phyloP scores from a whole-genome alignment of 345 rosid species.

The Eucalyptus fibrosa region DNA sequence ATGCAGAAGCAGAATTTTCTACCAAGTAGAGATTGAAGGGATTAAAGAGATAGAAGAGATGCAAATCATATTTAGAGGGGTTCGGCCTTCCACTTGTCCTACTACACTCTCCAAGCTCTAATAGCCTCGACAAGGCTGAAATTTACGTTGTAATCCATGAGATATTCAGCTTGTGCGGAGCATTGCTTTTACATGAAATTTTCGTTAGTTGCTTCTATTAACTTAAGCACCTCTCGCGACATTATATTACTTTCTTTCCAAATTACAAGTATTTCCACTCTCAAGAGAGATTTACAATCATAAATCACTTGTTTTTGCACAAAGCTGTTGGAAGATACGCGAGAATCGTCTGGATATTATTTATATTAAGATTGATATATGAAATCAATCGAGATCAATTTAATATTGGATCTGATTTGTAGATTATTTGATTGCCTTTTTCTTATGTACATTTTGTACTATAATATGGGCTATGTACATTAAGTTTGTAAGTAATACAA shows the following conservation, averaged over 20 bases:
- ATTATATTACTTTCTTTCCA: not conserved
- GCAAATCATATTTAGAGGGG: not conserved
- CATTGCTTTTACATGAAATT: fast-evolving
- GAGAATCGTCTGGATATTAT: too few relatives aligned
- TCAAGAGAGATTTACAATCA: not conserved
- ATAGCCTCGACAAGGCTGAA: not conserved
- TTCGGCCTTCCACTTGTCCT: not conserved
- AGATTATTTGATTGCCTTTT: too few relatives aligned
- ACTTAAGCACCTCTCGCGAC: not conserved
- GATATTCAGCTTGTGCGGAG: not conserved
- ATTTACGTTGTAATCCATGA: fast-evolving
- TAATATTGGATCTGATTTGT: too few relatives aligned
- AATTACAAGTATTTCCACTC: not conserved
- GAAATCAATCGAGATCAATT: too few relatives aligned
- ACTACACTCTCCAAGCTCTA: not conserved
- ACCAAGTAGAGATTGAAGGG: not conserved
- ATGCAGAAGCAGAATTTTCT: not conserved
- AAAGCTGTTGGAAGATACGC: too few relatives aligned
- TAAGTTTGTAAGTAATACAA: too few relatives aligned
- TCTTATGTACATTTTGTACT: too few relatives aligned
- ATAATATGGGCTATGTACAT: too few relatives aligned
- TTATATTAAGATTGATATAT: too few relatives aligned
- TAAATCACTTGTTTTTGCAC: not conserved
- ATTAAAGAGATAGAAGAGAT: not conserved
- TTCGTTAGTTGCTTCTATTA: not conserved